Conservation (phyloP, 352 stramenopile genomes). For the Globisporangium polare region DNA sequence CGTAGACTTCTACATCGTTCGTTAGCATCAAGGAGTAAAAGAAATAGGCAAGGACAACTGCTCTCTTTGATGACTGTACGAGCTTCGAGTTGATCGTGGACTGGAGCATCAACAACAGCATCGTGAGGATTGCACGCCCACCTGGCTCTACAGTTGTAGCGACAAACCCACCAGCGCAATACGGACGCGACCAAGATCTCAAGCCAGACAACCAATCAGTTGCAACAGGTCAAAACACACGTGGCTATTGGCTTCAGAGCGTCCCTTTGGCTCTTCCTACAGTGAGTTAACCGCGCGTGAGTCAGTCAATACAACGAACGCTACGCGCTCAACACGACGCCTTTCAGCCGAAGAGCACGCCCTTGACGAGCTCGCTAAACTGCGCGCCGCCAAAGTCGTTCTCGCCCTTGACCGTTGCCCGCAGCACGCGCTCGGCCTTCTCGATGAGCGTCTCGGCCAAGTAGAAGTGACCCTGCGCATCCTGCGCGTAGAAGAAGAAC, state of each 20-base stretch:
- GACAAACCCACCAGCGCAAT: no score
- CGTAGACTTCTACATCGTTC: background rate
- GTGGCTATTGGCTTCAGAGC: background rate
- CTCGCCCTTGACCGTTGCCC: conserved; percentile 73
- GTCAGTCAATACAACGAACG: background rate
- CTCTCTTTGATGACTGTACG: no score
- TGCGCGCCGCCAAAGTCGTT: conserved; percentile 53
- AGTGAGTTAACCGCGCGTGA: background rate
- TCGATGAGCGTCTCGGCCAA: conserved; percentile 72
- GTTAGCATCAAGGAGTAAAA: background rate
- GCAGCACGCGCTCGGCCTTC: conserved; percentile 57
- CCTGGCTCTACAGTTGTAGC: no score
- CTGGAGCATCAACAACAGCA: no score
- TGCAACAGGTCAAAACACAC: background rate
- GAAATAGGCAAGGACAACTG: no score
- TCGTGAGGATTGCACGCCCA: no score
- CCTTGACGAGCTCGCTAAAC: conserved; percentile 62
- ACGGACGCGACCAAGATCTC: no score
- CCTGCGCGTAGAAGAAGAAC: conserved; percentile 85
- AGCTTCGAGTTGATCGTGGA: no score
- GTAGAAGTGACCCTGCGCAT: conserved; percentile 54
- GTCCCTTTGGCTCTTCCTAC: background rate
- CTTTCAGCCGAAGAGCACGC: conserved; percentile 50
- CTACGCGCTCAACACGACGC: background rate
- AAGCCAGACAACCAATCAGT: no score